Evolutionary conservation across 169 alveolate genomes (phyloP).

Genomic region (Plasmodium sp.): DNA sequence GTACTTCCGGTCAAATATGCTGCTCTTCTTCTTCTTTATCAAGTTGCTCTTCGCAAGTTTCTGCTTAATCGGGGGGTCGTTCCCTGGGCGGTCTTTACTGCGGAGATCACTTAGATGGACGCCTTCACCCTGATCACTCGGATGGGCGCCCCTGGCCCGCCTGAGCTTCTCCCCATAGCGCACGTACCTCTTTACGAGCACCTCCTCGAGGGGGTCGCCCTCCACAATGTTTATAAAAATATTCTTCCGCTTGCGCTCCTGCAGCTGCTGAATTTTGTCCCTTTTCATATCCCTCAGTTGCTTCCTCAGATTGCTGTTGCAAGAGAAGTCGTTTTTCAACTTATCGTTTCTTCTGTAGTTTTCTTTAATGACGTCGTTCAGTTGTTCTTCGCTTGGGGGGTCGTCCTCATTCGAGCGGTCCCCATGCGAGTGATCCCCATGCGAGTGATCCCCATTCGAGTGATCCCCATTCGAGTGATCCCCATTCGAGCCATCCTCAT

Average conservation of each 20-base stretch:
- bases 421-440: too few relatives aligned
- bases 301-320: slow-evolving; percentile 39
- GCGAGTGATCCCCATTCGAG: too few relatives aligned
- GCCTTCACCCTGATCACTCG: background rate
- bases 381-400: background rate
- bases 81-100: background rate
- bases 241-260: slow-evolving; percentile 44
- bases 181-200: background rate
- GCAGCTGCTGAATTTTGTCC: slow-evolving; percentile 3
- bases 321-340: slow-evolving; percentile 16
- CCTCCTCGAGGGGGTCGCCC: slow-evolving; percentile 34
- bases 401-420: background rate
- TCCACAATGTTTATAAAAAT: slow-evolving; percentile 30
- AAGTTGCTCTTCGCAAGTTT: slow-evolving; percentile 11
- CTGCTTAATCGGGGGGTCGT: background rate
- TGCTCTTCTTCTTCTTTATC: slow-evolving; percentile 38
- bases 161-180: slow-evolving; percentile 10
- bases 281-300: slow-evolving; percentile 39
- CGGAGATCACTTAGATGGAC: background rate
- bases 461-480: background rate
- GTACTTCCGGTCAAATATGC: slow-evolving; percentile 57
- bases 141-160: background rate
- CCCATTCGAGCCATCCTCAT: background rate
- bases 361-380: slow-evolving; percentile 22
- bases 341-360: slow-evolving; percentile 26